Evolutionary conservation across 352 stramenopile genomes (phyloP), one percentile per base, ranked within the genome.

Genomic region (Salisapilia sapeloensis): DNA sequence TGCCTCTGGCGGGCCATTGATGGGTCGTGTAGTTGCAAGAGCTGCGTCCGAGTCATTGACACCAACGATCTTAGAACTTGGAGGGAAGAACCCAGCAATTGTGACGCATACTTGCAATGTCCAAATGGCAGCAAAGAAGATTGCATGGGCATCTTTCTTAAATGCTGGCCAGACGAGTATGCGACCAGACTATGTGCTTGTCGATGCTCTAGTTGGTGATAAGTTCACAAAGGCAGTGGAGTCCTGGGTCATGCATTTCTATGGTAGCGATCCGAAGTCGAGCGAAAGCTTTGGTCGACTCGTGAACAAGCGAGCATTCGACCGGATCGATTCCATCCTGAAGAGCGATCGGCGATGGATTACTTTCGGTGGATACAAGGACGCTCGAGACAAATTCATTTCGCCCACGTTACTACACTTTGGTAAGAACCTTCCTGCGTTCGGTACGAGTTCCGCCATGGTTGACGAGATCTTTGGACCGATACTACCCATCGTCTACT

Each of bases 401-500:
- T 50, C 50, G 1, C 66, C 67, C 7, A 90, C 75, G 4, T 56
- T 90, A 7, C 33, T 94, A 22, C 35, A 71, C 20, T 32, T 70
- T 13, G 52, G 69, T 39, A 38, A 48, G 33, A 40, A 48, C 21
- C 26, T 27, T 4, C 18, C 40, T 5, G 49, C 40, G 7, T 48
- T 44, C 12, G 18, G 69, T 4, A 39, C 6, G 6, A 62, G 44
- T 15, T 31, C 54, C 8, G 35, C 49, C 12, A 74, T 84, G 50
- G 44, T 54, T 16, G 79, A 96, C 41, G 81, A 96, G 50, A 81
- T 96, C 13, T 96, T 96, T 56, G 78, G 81, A 2, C 80, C 82
- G 4, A 56, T 94, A 22, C 44, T 96, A n/a, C 69, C 78, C 8
- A 65, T 95, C 32, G 21, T 85, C 6, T 48, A 48, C 31, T 46